These are phyloP conservation scores for Torulaspora microellipsoides DNA, from an alignment of 805 yeast genomes.

Conservation along the genomic window DNA sequence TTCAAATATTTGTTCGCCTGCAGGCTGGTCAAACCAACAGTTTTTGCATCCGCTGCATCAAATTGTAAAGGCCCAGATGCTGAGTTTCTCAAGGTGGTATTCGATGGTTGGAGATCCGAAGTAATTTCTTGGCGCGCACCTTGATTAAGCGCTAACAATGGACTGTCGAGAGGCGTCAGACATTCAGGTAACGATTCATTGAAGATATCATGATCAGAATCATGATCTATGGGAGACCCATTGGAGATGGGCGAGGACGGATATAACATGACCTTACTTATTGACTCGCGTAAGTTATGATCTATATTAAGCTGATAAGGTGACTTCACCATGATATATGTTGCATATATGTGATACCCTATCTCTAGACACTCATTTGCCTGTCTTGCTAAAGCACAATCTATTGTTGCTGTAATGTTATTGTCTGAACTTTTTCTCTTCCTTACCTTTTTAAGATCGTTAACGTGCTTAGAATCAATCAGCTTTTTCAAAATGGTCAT, in stretches of 20 bases:
- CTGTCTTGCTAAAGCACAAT: slow-evolving; percentile 40
- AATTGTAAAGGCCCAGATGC: too few relatives aligned
- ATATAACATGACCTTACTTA: slow-evolving; percentile 39
- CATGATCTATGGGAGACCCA: neutral
- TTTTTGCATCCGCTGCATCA: neutral
- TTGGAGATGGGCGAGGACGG: slow-evolving; percentile 35
- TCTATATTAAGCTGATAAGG: slow-evolving; percentile 70
- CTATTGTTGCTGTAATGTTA: slow-evolving; percentile 32
- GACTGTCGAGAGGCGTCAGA: neutral
- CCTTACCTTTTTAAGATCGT: slow-evolving; percentile 16
- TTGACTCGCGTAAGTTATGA: slow-evolving; percentile 43
- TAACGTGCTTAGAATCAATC: slow-evolving; percentile 22
- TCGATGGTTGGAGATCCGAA: neutral
- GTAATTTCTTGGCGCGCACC: neutral
- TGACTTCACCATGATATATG: slow-evolving; percentile 61
- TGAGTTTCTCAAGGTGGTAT: neutral
- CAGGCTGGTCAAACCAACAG: neutral
- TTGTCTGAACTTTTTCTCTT: slow-evolving; percentile 8
- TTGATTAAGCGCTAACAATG: neutral
- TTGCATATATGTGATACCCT: slow-evolving; percentile 60
- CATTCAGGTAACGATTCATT: neutral
- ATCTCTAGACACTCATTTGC: slow-evolving; percentile 54
- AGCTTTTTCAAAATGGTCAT: slow-evolving; percentile 42
- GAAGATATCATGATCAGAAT: neutral
- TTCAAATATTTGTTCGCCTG: neutral